A percentile compares a stretch with the other conserved stretches of the same genome.
phyloP scores from a whole-genome alignment of 148 eudicot species.

The Selenicereus undatus region DNA sequence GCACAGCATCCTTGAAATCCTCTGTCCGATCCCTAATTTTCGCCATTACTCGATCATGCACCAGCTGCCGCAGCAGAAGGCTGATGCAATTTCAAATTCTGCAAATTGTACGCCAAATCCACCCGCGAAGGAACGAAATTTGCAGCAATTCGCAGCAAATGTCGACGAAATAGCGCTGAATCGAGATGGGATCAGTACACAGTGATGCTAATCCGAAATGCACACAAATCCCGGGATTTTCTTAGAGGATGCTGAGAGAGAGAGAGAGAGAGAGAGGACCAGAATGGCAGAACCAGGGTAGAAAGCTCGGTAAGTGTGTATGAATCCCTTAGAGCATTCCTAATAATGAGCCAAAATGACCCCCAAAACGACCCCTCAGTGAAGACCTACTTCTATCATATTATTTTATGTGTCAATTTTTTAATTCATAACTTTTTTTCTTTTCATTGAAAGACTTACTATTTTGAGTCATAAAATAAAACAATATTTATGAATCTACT shows the following conservation, averaged over 20 bases:
- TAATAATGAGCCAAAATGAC: too few species aligned
- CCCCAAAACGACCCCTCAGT: too few species aligned
- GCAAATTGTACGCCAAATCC: neutral
- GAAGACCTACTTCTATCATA: too few species aligned
- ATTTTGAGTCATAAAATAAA: too few species aligned
- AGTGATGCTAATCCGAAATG: neutral
- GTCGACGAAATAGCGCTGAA: neutral
- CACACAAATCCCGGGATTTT: neutral
- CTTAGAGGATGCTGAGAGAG: neutral
- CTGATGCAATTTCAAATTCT: conserved; percentile 1
- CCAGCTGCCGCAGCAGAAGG: neutral
- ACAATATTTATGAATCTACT: too few species aligned
- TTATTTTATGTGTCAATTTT: too few species aligned
- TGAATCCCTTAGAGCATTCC: too few species aligned
- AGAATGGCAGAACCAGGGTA: neutral
- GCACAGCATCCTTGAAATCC: conserved; percentile 85
- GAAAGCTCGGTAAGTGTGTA: neutral
- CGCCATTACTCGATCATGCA: conserved; percentile 43
- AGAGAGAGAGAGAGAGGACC: neutral
- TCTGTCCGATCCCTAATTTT: conserved; percentile 78
- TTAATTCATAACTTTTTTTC: too few species aligned
- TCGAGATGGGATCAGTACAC: neutral
- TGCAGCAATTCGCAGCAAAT: neutral
- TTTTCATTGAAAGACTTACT: too few species aligned
- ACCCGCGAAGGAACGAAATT: neutral